These are phyloP conservation scores for Aspergillus candidus DNA, from an alignment of 2,329 filamentous ascomycete species.

Conservation along the genomic window DNA sequence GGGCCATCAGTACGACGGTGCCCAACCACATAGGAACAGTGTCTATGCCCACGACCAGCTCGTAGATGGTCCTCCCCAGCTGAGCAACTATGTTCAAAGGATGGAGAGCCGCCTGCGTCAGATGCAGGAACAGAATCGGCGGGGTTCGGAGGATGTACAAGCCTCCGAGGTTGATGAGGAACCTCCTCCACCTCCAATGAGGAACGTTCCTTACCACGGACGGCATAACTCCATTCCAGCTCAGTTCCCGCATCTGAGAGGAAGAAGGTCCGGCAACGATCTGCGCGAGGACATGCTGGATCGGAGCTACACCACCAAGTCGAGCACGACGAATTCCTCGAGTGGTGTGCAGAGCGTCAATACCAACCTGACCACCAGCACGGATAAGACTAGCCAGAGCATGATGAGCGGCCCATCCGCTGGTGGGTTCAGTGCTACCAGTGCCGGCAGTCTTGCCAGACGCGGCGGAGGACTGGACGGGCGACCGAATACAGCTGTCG, in stretches of 20 bases:
- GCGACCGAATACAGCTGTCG: conserved; percentile 42
- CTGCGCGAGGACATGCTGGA: conserved; percentile 63
- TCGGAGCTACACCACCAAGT: conserved; percentile 83
- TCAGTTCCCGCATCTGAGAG: conserved; percentile 32
- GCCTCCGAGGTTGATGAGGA: conserved; percentile 45
- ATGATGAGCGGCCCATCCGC: conserved; percentile 93
- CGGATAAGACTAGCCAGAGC: conserved; percentile 72
- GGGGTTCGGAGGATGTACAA: conserved; percentile 46
- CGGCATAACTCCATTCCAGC: conserved; percentile 39
- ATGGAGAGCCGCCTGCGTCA: conserved; percentile 79
- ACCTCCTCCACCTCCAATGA: conserved; percentile 59
- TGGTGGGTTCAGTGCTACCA: conserved; percentile 86
- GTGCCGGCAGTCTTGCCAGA: conserved; percentile 84
- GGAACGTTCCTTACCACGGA: conserved; percentile 40
- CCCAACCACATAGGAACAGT: conserved; percentile 46
- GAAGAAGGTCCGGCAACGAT: conserved; percentile 60
- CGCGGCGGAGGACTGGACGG: conserved; percentile 49
- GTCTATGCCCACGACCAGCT: conserved; percentile 31
- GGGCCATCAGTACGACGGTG: conserved; percentile 53
- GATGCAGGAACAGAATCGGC: conserved; percentile 53
- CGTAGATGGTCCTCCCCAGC: conserved; percentile 57
- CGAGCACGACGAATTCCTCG: conserved; percentile 72
- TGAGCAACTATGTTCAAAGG: conserved; percentile 80
- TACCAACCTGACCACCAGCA: conserved; percentile 62
- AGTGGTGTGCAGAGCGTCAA: conserved; percentile 62